Base-by-base conservation (phyloP, 129 eudicot species). In the Chrysanthemum lavandulifolium region DNA sequence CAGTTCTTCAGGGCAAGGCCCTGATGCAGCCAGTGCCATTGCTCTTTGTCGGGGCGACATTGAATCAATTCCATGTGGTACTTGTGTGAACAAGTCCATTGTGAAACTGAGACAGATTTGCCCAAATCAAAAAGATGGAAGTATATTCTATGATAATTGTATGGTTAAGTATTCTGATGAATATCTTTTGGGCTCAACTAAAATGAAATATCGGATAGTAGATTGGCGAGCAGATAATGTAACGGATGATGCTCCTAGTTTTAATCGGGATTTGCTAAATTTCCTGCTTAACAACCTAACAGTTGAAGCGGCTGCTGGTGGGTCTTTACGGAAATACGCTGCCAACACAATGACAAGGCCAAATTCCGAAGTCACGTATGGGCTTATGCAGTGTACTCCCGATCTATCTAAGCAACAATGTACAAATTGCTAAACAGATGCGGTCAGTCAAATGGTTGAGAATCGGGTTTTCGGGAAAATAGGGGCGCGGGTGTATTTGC, bases 331-430 rank as follows among this genome's bases (percentile, higher is more conserved):
- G 58, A 53, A 53, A 10, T 53, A 53, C 58, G 58, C 58, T 14
- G 18, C 58, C n/a, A 5, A 11, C 58, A 53, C 58, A 9, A 53
- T 53, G 58, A 53, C 18, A 53, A 14, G 58, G 58, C 16, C 58
- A 13, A 15, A 53, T 53, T 21, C 10, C 0, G 2, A 55, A 10
- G 6, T 4, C 3, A 67, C 16, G 0, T 67, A 67, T 67, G 72
- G 43, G 33, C 18, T 67, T 67, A 31, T 21, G 36, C 72, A 67
- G 56, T 67, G 72, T 47, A 66, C 71, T 3, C 71, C 71, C 4
- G 71, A 66, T 66, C 40, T 66, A 16, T 6, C 71, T 11, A 10
- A 13, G 6, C 40, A 67, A 67, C 72, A 67, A 3, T 49, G 72
- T 49, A 67, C 10, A 10, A 12, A 48, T 67, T 67, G 72, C 58